These are phyloP conservation scores for Acanthamoeba lenticulata DNA, from an alignment of 208 protist genomes.

Conservation along the genomic window DNA sequence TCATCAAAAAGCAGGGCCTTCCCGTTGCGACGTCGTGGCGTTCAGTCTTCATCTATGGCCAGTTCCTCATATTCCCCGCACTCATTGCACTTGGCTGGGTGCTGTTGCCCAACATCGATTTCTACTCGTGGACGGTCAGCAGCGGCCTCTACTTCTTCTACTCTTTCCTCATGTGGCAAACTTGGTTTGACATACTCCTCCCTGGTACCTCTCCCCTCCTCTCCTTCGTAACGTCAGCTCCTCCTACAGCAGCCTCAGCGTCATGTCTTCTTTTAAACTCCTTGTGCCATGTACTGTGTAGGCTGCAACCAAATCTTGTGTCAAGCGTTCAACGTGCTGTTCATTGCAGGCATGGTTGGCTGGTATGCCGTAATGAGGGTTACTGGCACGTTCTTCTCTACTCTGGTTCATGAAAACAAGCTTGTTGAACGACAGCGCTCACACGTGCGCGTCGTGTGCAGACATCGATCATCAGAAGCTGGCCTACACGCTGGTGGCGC, in stretches of 20 bases:
- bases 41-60: conserved; percentile 29
- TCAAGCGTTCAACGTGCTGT: neutral
- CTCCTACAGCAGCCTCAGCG: neutral
- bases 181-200: conserved; percentile 49
- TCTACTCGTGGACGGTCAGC: neutral
- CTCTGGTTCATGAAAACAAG: neutral
- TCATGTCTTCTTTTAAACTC: neutral
- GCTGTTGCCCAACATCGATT: conserved; percentile 19
- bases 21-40: neutral
- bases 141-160: conserved; percentile 36
- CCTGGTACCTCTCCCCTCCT: neutral
- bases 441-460: neutral
- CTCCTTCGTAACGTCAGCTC: neutral
- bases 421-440: neutral
- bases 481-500: conserved; percentile 15
- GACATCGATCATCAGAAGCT: conserved; percentile 45
- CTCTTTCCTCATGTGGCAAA: conserved; percentile 45
- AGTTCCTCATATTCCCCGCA: conserved; percentile 4
- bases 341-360: neutral
- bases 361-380: conserved; percentile 40
- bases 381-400: neutral
- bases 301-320: neutral
- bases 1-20: conserved; percentile 40
- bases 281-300: neutral
- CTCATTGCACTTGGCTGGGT: neutral